A percentile compares a stretch with the other conserved stretches of the same genome.
Evolutionary conservation across 148 eudicot species (phyloP).

Genomic region (Cornus florida): DNA sequence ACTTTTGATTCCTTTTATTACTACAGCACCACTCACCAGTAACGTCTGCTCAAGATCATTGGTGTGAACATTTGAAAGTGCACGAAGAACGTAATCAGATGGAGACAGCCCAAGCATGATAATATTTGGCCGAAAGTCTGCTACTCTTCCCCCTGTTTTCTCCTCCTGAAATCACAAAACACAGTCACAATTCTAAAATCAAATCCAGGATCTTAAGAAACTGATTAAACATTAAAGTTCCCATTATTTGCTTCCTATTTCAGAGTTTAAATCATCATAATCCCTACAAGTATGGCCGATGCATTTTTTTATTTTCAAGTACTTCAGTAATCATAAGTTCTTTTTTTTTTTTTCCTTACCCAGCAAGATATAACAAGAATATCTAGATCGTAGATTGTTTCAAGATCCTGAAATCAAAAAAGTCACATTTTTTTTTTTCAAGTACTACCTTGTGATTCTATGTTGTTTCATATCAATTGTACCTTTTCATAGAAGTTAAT

Average conservation of each 20-base stretch:
- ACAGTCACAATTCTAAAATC: background rate
- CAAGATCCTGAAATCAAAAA: too few species aligned
- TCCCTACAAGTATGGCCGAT: background rate
- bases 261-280: background rate
- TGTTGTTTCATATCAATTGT: background rate
- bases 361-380: too few species aligned
- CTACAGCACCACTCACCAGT: constrained; percentile 49
- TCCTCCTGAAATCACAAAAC: constrained; percentile 63
- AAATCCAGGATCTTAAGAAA: background rate
- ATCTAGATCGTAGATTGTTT: too few species aligned
- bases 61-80: constrained; percentile 78
- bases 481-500: background rate
- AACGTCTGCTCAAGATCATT: constrained; percentile 96
- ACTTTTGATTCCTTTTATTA: background rate
- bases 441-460: background rate
- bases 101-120: constrained; percentile 87
- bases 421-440: too few species aligned
- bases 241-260: constrained; percentile 1
- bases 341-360: too few species aligned
- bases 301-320: background rate
- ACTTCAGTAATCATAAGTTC: background rate
- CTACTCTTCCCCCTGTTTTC: constrained; percentile 53
- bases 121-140: constrained; percentile 68
- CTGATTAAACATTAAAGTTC: background rate
- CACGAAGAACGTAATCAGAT: constrained; percentile 75